Base-by-base conservation (phyloP, 768 basidiomycete genomes). In the Hericium coralloides region DNA sequence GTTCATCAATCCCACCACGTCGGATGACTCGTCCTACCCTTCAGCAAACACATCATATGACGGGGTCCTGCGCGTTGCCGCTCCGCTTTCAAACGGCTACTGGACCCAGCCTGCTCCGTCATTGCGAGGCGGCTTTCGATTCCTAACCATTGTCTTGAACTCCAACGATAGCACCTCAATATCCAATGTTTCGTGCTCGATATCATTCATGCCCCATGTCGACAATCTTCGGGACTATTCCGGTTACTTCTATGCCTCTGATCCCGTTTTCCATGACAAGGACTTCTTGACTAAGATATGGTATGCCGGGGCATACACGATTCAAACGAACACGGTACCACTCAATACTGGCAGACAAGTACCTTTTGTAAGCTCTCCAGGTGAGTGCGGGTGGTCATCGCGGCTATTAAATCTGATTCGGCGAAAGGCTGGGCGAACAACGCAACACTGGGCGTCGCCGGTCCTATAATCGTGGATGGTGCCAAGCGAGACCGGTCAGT, bases 251-350 rank as follows among this genome's bases (percentile, higher is more conserved):
- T 77, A 67, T 53, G 73, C 80, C 2, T 52, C 57, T 6, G 78
- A 82, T 55, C 73, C 75, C 0, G 68, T 58, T 0, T 79, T 74
- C 52, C 66, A 73, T 17, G 79, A 82, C 62, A 53, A 63, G 10
- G 69, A 79, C 59, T 78, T 83, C 55, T 58, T 82, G 63, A 82
- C 78, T 0, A 83, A 81, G 66, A 63, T 81, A 3, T 82, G 82
- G 81, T 82, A 81, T 63, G 74, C 80, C 0, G 82, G 81, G 4
- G 81, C 80, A 3, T 84, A 84, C 61, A 84, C 82, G 0, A 79
- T 82, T 2, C 81, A 82, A 60, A 81, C 80, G 2, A 79, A 80
- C 58, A 81, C 77, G 0, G 77, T 81, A 0, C 68, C 80, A 0
- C 55, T 81, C 9, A 60, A 81, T 58, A 81, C 78, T 0, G 82